These are phyloP conservation scores for Tuber umbilicatum DNA, from an alignment of 495 filamentous ascomycete species.

Conservation along the genomic window DNA sequence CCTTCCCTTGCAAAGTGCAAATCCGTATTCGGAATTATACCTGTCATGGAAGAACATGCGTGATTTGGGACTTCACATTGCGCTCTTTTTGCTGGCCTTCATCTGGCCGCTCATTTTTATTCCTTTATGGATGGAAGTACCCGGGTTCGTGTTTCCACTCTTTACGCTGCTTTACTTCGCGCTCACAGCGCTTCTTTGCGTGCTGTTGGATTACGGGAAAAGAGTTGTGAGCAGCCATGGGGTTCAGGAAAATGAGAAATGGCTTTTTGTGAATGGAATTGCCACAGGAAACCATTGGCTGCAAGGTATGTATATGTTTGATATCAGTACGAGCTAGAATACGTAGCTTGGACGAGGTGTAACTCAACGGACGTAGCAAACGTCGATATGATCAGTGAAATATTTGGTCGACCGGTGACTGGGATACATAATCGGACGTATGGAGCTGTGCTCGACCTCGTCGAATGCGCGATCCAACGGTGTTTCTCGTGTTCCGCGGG, in stretches of 20 bases:
- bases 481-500: constrained; percentile 65
- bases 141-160: constrained; percentile 18
- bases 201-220: constrained; percentile 21
- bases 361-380: constrained; percentile 46
- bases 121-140: constrained; percentile 21
- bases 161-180: constrained; percentile 30
- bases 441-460: constrained; percentile 66
- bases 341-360: constrained; percentile 27
- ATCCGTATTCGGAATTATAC: constrained; percentile 29
- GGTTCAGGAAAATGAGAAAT: constrained; percentile 52
- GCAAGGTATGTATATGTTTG: constrained; percentile 19
- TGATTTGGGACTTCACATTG: constrained; percentile 24
- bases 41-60: constrained; percentile 24
- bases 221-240: constrained; percentile 19
- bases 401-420: constrained; percentile 65
- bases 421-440: constrained; percentile 81
- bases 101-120: constrained; percentile 25
- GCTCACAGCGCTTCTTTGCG: constrained; percentile 19
- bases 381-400: constrained; percentile 63
- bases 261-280: constrained; percentile 71
- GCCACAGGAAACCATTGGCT: constrained; percentile 48
- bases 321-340: neutral
- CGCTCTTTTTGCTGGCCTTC: constrained; percentile 14
- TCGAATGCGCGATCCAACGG: constrained; percentile 71
- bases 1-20: constrained; percentile 27